phyloP scores from a whole-genome alignment of 164 flowering plant species.

The Platanus orientalis region DNA sequence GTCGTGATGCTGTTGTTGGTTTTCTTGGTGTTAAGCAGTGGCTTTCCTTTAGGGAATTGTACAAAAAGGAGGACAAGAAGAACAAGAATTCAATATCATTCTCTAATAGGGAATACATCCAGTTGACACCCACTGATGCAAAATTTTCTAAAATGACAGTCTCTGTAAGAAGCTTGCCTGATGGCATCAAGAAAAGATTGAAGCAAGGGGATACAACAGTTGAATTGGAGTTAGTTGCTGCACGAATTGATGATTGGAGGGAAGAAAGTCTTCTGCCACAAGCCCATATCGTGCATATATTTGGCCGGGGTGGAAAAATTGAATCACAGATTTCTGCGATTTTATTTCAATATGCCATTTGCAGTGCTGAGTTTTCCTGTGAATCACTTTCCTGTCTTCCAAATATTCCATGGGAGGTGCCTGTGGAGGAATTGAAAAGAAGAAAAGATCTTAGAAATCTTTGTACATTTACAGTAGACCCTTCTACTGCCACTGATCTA shows the following conservation, averaged over 20 bases:
- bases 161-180: conserved; percentile 48
- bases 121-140: conserved; percentile 61
- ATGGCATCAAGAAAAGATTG: conserved; percentile 54
- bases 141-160: conserved; percentile 75
- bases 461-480: conserved; percentile 87
- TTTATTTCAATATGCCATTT: conserved; percentile 65
- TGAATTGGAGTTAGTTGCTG: conserved; percentile 77
- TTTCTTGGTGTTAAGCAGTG: conserved; percentile 58
- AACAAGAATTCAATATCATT: conserved; percentile 17
- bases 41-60: conserved; percentile 32
- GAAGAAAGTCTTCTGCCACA: conserved; percentile 59
- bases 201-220: conserved; percentile 50
- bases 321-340: conserved; percentile 73
- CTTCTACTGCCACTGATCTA: conserved; percentile 75
- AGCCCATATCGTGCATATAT: conserved; percentile 46
- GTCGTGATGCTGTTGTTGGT: conserved; percentile 70
- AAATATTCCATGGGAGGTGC: conserved; percentile 59
- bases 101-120: conserved; percentile 38
- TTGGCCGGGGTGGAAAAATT: conserved; percentile 76
- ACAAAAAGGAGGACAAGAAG: conserved; percentile 31
- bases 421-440: conserved; percentile 43
- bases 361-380: conserved; percentile 53
- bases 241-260: conserved; percentile 59
- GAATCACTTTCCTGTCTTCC: conserved; percentile 80
- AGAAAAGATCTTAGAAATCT: conserved; percentile 73